phyloP scores from a whole-genome alignment of 2,329 filamentous ascomycete genomes.

The Fusarium siculi region DNA sequence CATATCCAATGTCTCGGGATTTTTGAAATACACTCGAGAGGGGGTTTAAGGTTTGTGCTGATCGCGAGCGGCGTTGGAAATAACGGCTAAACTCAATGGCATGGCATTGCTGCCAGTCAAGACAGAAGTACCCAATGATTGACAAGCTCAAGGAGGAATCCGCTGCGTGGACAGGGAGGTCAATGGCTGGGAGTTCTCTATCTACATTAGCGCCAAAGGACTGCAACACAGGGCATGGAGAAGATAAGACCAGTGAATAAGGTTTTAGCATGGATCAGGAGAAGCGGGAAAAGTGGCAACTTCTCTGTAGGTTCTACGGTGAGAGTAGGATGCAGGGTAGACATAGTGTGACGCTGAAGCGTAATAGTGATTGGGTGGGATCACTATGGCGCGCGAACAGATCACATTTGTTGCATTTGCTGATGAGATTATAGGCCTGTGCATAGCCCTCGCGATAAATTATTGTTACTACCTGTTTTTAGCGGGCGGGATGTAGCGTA shows the following conservation, averaged over 20 bases:
- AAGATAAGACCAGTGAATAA: background rate
- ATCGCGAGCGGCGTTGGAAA: too few species aligned
- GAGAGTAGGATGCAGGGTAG: background rate
- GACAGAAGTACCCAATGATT: background rate
- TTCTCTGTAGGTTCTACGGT: background rate
- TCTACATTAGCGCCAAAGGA: background rate
- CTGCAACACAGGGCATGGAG: fast-evolving
- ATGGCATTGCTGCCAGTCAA: fast-evolving
- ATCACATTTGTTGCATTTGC: fast-evolving
- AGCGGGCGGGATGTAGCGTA: fast-evolving
- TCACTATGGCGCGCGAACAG: fast-evolving
- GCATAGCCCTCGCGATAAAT: background rate
- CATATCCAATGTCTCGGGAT: fast-evolving
- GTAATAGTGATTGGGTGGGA: background rate
- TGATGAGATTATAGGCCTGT: fast-evolving
- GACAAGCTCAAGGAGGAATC: background rate
- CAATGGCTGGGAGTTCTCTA: fast-evolving
- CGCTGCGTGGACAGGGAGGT: fast-evolving
- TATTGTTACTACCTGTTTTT: background rate
- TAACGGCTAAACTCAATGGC: background rate
- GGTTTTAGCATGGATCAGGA: fast-evolving
- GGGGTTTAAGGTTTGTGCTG: background rate
- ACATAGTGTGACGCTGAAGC: too few species aligned
- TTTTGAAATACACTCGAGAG: fast-evolving
- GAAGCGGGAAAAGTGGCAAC: background rate